These are phyloP conservation scores for Calonectria pteridis DNA, from an alignment of 2,329 filamentous ascomycete genomes.

Conservation along the genomic window DNA sequence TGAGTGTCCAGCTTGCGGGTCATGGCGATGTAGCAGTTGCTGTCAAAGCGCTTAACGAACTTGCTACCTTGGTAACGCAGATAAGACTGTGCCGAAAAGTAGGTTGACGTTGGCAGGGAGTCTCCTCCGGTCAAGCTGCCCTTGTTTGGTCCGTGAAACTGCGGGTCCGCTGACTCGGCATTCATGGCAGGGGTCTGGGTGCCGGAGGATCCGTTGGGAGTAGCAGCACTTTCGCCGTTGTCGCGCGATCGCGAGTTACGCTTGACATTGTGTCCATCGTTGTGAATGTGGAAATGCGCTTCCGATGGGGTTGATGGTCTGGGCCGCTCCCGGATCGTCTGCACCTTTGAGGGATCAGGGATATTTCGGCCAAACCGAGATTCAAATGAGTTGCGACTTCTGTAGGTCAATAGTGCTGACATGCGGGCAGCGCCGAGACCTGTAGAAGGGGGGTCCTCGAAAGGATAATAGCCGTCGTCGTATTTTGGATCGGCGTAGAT, in stretches of 20 bases:
- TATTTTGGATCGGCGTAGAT: constrained; percentile 99
- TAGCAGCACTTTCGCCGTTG: constrained; percentile 50
- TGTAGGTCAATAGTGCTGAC: constrained; percentile 95
- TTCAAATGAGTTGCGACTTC: constrained; percentile 97
- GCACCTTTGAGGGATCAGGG: constrained; percentile 84
- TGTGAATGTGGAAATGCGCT: constrained; percentile 84
- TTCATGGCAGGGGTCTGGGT: constrained; percentile 39
- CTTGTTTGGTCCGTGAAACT: constrained; percentile 76
- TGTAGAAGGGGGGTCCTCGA: constrained; percentile 86
- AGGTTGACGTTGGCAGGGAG: constrained; percentile 74
- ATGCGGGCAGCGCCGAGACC: constrained; percentile 95
- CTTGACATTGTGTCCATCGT: constrained; percentile 80
- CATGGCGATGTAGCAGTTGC: constrained; percentile 99
- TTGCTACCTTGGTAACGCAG: constrained; percentile 96
- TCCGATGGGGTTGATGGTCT: constrained; percentile 73
- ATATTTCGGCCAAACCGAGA: constrained; percentile 93
- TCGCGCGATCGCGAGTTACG: constrained; percentile 63
- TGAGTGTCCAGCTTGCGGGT: constrained; percentile 98
- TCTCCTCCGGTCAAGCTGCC: constrained; percentile 65
- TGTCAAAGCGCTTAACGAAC: constrained; percentile 96
- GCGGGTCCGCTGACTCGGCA: constrained; percentile 63
- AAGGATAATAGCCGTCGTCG: constrained; percentile 94
- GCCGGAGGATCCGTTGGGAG: constrained; percentile 39
- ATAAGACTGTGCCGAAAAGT: constrained; percentile 98
- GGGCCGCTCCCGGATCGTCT: constrained; percentile 81